Evolutionary conservation across 768 basidiomycete species (phyloP).

Genomic region (Tulasnella sp.): DNA sequence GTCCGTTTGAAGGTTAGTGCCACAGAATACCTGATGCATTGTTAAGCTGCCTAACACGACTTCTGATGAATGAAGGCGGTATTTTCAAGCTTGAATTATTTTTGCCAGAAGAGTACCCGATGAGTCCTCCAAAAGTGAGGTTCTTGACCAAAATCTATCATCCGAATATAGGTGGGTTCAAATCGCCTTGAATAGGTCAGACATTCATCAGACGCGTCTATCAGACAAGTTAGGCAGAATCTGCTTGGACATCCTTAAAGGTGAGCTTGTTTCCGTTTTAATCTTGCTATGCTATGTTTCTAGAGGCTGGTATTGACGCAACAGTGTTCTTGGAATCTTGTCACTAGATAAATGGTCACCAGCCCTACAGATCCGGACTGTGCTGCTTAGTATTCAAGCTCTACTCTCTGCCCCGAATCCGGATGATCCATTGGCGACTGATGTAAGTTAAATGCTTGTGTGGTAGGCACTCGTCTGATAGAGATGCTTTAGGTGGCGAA

Average conservation of each 20-base stretch:
- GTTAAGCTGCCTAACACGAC: not conserved
- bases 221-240: conserved; percentile 96
- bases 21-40: not conserved
- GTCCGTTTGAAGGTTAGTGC: conserved; percentile 73
- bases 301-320: not conserved
- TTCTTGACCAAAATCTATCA: conserved; percentile 98
- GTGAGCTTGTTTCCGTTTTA: conserved; percentile 29
- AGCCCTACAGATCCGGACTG: conserved; percentile 95
- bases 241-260: conserved; percentile 96
- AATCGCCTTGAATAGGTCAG: not conserved
- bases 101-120: conserved; percentile 97
- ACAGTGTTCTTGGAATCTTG: too few relatives aligned
- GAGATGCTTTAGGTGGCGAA: conserved; percentile 45
- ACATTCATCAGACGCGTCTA: not conserved
- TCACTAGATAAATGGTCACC: conserved; percentile 99
- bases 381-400: conserved; percentile 94
- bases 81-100: conserved; percentile 94
- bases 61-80: conserved; percentile 44
- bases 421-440: conserved; percentile 86
- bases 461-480: too few relatives aligned
- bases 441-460: conserved; percentile 33
- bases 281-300: not conserved
- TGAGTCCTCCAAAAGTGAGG: conserved; percentile 97
- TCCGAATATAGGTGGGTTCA: conserved; percentile 85
- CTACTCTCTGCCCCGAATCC: conserved; percentile 92